phyloP scores from a whole-genome alignment of 257 asterid species.

The Solanum pennellii region DNA sequence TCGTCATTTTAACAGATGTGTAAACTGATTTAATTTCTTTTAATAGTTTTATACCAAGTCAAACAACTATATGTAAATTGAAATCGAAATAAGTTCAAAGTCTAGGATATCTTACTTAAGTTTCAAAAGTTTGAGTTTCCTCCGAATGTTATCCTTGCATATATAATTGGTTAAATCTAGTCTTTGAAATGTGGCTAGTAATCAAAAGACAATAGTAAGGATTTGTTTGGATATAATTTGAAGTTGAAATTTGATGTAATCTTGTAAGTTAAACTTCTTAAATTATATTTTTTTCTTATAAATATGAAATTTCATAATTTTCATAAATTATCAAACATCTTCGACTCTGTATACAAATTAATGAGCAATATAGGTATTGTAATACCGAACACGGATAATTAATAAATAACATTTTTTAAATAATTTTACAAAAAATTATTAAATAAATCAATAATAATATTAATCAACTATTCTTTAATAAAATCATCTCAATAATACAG shows the following conservation, averaged over 20 bases:
- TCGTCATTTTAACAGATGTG: neutral
- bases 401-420: too few species aligned
- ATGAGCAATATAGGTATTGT: neutral
- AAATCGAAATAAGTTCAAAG: neutral
- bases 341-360: neutral
- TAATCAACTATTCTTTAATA: neutral
- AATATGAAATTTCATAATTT: neutral
- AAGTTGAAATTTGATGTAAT: neutral
- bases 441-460: too few species aligned
- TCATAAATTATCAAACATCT: neutral
- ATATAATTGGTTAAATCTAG: neutral
- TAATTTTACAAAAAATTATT: too few species aligned
- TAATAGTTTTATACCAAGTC: neutral
- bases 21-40: neutral
- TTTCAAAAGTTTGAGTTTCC: neutral
- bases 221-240: neutral
- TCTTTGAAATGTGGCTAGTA: neutral
- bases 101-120: neutral
- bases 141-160: rapidly evolving
- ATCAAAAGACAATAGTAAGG: neutral
- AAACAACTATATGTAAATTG: neutral
- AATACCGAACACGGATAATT: neutral
- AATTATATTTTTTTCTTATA: neutral
- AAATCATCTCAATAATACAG: neutral
- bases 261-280: neutral